These are phyloP conservation scores for Picochlorum costavermella DNA, from an alignment of 139 green algal species.

Conservation along the genomic window DNA sequence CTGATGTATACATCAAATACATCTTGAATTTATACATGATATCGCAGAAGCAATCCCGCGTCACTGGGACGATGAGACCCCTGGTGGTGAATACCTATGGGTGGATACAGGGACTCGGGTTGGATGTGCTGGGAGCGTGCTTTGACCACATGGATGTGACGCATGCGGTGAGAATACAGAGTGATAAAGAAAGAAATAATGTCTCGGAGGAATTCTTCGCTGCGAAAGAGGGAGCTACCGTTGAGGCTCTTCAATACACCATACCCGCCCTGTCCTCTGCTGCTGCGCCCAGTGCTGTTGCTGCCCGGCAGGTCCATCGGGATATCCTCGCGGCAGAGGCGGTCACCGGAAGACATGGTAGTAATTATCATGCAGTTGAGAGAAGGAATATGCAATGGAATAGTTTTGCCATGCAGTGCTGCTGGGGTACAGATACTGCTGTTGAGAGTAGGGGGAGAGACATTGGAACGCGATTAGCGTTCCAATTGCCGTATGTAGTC, in stretches of 20 bases:
- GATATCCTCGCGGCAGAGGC: too few relatives aligned
- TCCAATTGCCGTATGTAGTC: conserved; percentile 31
- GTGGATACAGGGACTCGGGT: conserved; percentile 70
- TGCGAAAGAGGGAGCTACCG: background rate
- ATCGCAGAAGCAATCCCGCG: too few relatives aligned
- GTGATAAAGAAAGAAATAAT: conserved; percentile 40
- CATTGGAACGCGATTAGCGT: background rate
- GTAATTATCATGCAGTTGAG: conserved; percentile 29
- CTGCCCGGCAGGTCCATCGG: background rate
- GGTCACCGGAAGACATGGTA: too few relatives aligned
- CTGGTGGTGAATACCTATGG: conserved; percentile 80
- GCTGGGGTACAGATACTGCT: conserved; percentile 12
- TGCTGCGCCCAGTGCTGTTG: background rate
- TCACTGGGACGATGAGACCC: conserved; percentile 24
- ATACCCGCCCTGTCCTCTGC: background rate
- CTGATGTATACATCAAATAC: conserved; percentile 44
- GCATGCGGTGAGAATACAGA: conserved; percentile 46
- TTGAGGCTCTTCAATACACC: background rate
- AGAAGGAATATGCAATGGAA: conserved; percentile 50
- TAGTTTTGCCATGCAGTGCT: conserved; percentile 41
- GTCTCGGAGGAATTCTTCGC: conserved; percentile 46
- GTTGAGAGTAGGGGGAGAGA: background rate
- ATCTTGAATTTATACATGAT: conserved; percentile 33
- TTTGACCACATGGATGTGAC: conserved; percentile 33
- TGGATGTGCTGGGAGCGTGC: conserved; percentile 56